Conservation (phyloP, 192 early-diverging fungal species). For the Coemansia sp. region DNA sequence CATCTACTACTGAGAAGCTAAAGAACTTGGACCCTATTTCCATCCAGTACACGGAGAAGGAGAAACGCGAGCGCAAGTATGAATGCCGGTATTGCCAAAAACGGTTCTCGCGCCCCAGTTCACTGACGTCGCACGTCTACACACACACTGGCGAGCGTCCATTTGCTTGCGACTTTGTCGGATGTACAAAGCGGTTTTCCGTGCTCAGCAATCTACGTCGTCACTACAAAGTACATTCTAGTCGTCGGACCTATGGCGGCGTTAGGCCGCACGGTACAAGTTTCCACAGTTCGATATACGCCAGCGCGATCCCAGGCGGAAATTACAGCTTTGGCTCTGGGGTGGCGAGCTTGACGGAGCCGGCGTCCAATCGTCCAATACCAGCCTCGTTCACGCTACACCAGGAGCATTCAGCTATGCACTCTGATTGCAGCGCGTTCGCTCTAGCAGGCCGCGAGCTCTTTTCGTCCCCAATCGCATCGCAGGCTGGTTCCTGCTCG, state of each 20-base stretch:
- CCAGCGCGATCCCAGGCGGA: not conserved
- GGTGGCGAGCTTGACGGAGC: not conserved
- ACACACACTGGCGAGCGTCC: conserved; percentile 65
- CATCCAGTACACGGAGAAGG: conserved; percentile 45
- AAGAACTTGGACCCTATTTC: conserved; percentile 6
- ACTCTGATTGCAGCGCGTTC: not conserved
- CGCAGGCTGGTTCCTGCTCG: not conserved
- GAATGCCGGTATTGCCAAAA: conserved; percentile 60
- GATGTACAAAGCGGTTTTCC: conserved; percentile 71
- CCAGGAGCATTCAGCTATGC: not conserved
- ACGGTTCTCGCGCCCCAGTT: conserved; percentile 60
- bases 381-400: not conserved
- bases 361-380: not conserved
- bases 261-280: not conserved
- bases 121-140: conserved; percentile 61
- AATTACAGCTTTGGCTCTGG: not conserved
- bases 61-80: conserved; percentile 55
- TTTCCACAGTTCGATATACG: not conserved
- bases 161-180: conserved; percentile 54
- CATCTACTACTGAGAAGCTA: not conserved
- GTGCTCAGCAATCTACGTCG: conserved; percentile 79
- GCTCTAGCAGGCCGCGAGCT: not conserved
- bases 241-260: not conserved
- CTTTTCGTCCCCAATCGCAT: not conserved
- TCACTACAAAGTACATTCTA: conserved; percentile 54